phyloP scores from a whole-genome alignment of 1,139 yeast species.

The Suhomyces panamericanus region DNA sequence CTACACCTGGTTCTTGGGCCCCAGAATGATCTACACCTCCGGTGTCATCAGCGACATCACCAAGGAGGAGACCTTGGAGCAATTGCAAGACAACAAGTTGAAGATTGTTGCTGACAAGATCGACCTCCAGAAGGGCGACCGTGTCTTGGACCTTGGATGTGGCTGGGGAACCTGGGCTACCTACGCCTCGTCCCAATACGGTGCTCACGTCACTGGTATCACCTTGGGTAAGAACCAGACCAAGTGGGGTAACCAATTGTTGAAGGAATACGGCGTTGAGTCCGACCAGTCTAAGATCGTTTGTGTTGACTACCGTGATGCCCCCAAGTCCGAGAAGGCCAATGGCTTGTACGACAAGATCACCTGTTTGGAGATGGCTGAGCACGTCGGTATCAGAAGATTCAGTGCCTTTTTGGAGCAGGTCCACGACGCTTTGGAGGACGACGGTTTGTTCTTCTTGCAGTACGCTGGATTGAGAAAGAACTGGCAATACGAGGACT shows the following conservation, averaged over 20 bases:
- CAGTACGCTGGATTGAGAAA: slow-evolving; percentile 93
- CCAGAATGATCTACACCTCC: slow-evolving; percentile 91
- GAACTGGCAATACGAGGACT: slow-evolving; percentile 93
- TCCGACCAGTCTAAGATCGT: slow-evolving; percentile 71
- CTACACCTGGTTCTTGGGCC: slow-evolving; percentile 91
- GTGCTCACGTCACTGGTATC: slow-evolving; percentile 86
- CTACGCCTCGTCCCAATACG: slow-evolving; percentile 77
- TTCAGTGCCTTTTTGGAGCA: slow-evolving; percentile 73
- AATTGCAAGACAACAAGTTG: slow-evolving; percentile 88
- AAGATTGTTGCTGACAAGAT: slow-evolving; percentile 87
- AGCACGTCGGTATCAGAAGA: slow-evolving; percentile 92
- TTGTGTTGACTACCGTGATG: slow-evolving; percentile 88
- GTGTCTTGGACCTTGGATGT: slow-evolving; percentile 82
- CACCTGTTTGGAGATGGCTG: slow-evolving; percentile 93
- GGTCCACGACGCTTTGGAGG: slow-evolving; percentile 84
- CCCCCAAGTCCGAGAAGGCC: slow-evolving; percentile 64
- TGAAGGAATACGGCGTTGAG: slow-evolving; percentile 66
- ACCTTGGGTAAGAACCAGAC: slow-evolving; percentile 92
- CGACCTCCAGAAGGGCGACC: slow-evolving; percentile 69
- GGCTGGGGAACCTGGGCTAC: slow-evolving; percentile 97
- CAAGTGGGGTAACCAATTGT: slow-evolving; percentile 77
- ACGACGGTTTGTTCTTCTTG: slow-evolving; percentile 83
- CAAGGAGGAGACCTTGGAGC: slow-evolving; percentile 75
- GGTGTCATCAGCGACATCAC: slow-evolving; percentile 77
- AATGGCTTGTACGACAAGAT: slow-evolving; percentile 79